Base-by-base conservation (phyloP, 2,329 filamentous ascomycete genomes). In the Fusarium oxysporum region DNA sequence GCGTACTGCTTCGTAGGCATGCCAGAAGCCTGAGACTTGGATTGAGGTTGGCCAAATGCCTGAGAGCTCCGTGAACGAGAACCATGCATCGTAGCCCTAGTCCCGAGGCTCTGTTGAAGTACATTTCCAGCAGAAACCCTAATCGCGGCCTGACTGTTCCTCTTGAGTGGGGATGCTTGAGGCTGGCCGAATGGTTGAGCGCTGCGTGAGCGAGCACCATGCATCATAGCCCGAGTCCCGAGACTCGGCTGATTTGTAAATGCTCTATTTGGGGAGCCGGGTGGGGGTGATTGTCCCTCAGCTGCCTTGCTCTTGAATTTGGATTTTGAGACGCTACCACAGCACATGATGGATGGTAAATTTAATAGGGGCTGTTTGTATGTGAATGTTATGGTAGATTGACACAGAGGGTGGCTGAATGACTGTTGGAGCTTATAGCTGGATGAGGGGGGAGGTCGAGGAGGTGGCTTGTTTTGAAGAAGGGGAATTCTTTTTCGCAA, bases 341-440 rank as follows among this genome's bases (percentile, higher is more conserved):
- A 32, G 14, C 45, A 17, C 45, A 48, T 48, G 7, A 12, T 23
- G 14, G 10, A n/a, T 28, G 6, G 2, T 10, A 12, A 6, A 21
- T 14, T 12, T 7, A 13, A 14, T 13, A 21, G 5, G 4, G 43
- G 8, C 5, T 19, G 12, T 4, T 13, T 28, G 28, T n/a, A 17
- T 2, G 1, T 32, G 13, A 14, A 2, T 6, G 21, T 17, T 1
- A 12, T 17, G 5, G 17, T n/a, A n/a, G 28, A 17, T 32, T 17
- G 28, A n/a, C 8, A 12, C 12, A 19, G 37, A 38, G 5, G 28
- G 7, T 32, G 21, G 8, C 14, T 35, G 7, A 16, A 6, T 13
- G n/a, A 13, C 7, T 17, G 21, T 23, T 17, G 21, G 7, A 9
- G 14, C 10, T 32, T 23, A 8, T 16, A 23, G 10, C n/a, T 32